Evolutionary conservation across 2,329 filamentous ascomycete species (phyloP), one percentile per base, ranked within the genome.

Genomic region (Aspergillus candidus): DNA sequence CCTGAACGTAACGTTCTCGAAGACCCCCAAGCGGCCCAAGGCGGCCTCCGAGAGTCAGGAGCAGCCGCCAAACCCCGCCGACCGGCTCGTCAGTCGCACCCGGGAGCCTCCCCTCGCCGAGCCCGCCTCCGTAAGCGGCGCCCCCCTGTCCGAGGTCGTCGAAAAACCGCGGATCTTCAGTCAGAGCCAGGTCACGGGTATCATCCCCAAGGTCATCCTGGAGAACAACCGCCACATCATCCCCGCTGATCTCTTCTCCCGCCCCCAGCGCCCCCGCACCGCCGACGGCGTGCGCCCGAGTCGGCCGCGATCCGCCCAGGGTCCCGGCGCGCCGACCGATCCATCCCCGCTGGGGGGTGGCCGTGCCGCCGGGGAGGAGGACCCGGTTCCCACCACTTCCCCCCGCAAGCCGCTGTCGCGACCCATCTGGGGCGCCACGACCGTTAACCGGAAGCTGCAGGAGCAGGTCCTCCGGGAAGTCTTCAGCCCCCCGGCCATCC

Each of bases 181-280:
- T 58, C 89, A 95, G 63, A 94, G 88, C 11, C 77, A 95, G 48
- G 78, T 86, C 44, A 78, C 79, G 31, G 77, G 80, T 30, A 79
- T 84, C 15, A 80, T 94, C 27, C 90, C 91, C 2, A 91, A 93
- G 33, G 91, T 97, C 37, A 88, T 93, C 0, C 88, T 96, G 49
- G 87, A 91, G 59, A 90, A 96, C 63, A 97, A 97, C 62, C 81
- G 85, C 52, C 91, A 97, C 61, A 94, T 97, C 46, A 82, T 96
- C 34, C 91, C 91, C 1, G 82, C 88, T 36, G 87, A 86, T 57
- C 75, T 96, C 22, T 84, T 96, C 39, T 80, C 82, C 42, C 75
- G 83, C 13, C 74, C 81, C 29, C 74, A 67, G 40, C 55, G 67
- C 46, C 62, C 66, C n/a, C 57, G 58, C 27, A 63, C 64, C 14